A percentile compares a stretch with the other conserved stretches of the same genome.
These are phyloP conservation scores for Quercus phellos DNA, from an alignment of 331 rosid genomes.

Conservation along the genomic window DNA sequence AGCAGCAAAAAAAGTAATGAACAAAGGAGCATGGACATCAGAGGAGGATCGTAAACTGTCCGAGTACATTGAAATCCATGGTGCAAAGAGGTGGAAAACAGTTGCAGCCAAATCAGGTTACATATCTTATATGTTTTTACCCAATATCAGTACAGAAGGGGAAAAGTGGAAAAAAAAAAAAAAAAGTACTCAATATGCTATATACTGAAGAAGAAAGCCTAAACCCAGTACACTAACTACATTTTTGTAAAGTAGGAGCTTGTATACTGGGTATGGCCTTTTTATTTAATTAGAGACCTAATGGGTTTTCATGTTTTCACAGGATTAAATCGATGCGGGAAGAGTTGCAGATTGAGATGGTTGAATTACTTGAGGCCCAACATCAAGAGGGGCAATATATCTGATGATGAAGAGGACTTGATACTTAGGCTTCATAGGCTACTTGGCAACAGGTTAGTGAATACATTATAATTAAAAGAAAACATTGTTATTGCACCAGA, in stretches of 20 bases:
- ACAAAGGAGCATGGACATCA: slow-evolving; percentile 39
- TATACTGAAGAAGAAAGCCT: not conserved
- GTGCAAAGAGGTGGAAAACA: slow-evolving; percentile 36
- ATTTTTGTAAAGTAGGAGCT: not conserved
- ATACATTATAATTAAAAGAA: not conserved
- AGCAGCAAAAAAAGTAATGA: slow-evolving; percentile 15
- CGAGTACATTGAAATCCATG: slow-evolving; percentile 28
- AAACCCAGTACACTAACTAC: not conserved
- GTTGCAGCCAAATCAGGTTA: slow-evolving; percentile 26
- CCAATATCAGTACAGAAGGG: not conserved
- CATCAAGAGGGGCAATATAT: slow-evolving; percentile 74
- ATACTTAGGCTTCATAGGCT: slow-evolving; percentile 72
- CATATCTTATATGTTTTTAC: not conserved
- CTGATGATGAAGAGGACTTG: slow-evolving; percentile 70
- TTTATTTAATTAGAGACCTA: not conserved
- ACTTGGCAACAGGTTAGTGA: slow-evolving; percentile 60
- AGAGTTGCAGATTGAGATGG: slow-evolving; percentile 77
- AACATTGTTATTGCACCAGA: not conserved
- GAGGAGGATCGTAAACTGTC: slow-evolving; percentile 35
- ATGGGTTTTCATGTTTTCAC: not conserved
- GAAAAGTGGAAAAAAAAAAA: not conserved
- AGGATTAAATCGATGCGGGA: slow-evolving; percentile 71
- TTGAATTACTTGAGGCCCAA: slow-evolving; percentile 66
- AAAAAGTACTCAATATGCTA: too few relatives aligned
- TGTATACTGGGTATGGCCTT: too few relatives aligned